Evolutionary conservation across 805 yeast species (phyloP), one percentile per base, ranked within the genome.

Genomic region (Candida railenensis): DNA sequence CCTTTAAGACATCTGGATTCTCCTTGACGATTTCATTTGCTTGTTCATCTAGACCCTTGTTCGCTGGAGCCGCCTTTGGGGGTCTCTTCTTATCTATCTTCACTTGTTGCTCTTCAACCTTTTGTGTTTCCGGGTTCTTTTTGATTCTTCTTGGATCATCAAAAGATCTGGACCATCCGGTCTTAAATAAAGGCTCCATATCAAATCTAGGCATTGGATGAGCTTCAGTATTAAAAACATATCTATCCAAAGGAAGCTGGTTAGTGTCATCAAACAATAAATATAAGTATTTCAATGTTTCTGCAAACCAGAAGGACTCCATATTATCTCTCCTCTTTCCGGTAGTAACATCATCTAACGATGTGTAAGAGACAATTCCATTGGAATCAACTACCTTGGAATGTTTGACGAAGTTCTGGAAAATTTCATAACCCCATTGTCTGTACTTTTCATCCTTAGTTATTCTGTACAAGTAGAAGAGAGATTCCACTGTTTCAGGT

Each of bases 221-320:
- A 0, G 96, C 97, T 61, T 90, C 97, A 1, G 97, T 89, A 67
- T 89, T 91, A 73, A 88, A 89, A 4, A 91, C 89, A 45, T 83
- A 77, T 48, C 82, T 67, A 40, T 79, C 80, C 54, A 90, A 69
- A 25, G 91, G 89, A 52, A 87, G 66, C 46, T 81, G 74, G 51
- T 77, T 72, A 15, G 74, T 74, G 54, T 81, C 82, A 53, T 87
- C 94, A 66, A 89, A 89, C 51, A 89, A 69, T 47, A 89, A 66
- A 58, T 88, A 88, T 36, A 90, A 71, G 65, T 90, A 91, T 65
- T 91, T 91, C 61, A 91, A 76, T 3, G 97, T 91, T 63, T 91
- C 97, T 2, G 96, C 91, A 43, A 88, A 74, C 97, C 97, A 91
- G 73, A 89, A 89, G 18, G 95, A 85, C 66, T 90, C 97, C 81